phyloP scores from a whole-genome alignment of 768 basidiomycete species.

The Galerina marginata region DNA sequence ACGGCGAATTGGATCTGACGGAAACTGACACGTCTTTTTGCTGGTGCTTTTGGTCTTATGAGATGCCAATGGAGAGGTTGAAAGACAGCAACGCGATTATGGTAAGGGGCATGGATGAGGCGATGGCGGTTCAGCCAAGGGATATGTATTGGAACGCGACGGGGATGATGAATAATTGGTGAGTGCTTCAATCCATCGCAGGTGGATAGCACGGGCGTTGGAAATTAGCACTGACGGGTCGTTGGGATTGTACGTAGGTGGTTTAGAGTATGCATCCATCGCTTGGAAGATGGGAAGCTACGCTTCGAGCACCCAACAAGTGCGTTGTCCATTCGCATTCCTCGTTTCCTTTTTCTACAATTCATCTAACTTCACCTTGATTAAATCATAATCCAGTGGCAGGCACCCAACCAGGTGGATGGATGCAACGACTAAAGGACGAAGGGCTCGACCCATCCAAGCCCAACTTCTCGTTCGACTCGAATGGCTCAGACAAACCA shows the following conservation, averaged over 20 bases:
- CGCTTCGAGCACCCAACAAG: slow-evolving; percentile 64
- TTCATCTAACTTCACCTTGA: neutral
- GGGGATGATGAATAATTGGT: slow-evolving; percentile 70
- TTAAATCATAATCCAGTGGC: slow-evolving; percentile 31
- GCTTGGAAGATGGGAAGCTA: slow-evolving; percentile 36
- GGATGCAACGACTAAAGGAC: slow-evolving; percentile 66
- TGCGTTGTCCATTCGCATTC: slow-evolving; percentile 7
- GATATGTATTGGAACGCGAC: slow-evolving; percentile 68
- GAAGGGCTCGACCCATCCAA: slow-evolving; percentile 47
- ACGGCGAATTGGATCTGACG: slow-evolving; percentile 54
- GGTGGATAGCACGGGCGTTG: too few species aligned
- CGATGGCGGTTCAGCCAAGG: slow-evolving; percentile 51
- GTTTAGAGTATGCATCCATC: slow-evolving; percentile 59
- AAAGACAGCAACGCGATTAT: slow-evolving; percentile 41
- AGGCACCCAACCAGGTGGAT: slow-evolving; percentile 53
- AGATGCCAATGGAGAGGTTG: slow-evolving; percentile 40
- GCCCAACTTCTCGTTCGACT: slow-evolving; percentile 39
- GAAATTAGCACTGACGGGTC: neutral
- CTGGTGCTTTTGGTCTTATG: slow-evolving; percentile 65
- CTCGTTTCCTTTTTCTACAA: neutral
- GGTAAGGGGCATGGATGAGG: slow-evolving; percentile 63
- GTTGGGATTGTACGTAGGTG: slow-evolving; percentile 40
- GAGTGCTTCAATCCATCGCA: slow-evolving; percentile 15
- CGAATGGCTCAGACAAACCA: neutral
- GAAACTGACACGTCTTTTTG: slow-evolving; percentile 59